phyloP scores from a whole-genome alignment of 1,284 basidiomycete species.

The Ganoderma sinense region DNA sequence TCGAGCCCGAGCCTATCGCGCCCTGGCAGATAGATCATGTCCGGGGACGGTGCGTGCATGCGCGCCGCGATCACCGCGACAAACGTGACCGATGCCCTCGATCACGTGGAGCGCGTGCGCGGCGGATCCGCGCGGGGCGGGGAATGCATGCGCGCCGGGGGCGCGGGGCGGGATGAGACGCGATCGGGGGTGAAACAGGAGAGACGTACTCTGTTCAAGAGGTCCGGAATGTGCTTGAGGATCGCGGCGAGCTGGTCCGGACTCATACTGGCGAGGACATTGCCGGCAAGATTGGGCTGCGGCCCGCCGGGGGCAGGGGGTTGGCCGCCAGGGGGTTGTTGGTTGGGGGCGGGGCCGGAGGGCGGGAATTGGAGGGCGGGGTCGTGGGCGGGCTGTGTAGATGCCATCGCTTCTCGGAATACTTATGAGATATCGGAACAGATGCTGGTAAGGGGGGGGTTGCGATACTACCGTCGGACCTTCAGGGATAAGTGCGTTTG shows the following conservation, averaged over 20 bases:
- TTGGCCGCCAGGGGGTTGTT: conserved; percentile 19
- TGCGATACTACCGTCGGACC: conserved; percentile 3
- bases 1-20: conserved; percentile 8
- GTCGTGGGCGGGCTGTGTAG: conserved; percentile 39
- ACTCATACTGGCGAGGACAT: conserved; percentile 43
- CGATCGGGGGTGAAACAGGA: conserved; percentile 10
- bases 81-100: conserved; percentile 37
- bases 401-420: conserved; percentile 34
- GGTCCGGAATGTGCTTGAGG: conserved; percentile 55
- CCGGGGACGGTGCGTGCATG: background rate
- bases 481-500: conserved; percentile 3
- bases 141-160: conserved; percentile 4
- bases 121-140: conserved; percentile 27
- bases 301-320: conserved; percentile 10
- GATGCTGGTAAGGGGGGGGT: background rate
- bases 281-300: conserved; percentile 18
- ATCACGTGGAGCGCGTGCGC: conserved; percentile 37
- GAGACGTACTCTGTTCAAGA: conserved; percentile 44
- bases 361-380: conserved; percentile 34
- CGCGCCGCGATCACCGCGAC: conserved; percentile 28
- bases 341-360: conserved; percentile 16
- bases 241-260: conserved; percentile 59
- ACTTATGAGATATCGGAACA: conserved; percentile 13
- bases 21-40: background rate
- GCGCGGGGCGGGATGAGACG: conserved; percentile 13